These are phyloP conservation scores for Wickerhamomyces mucosus DNA, from an alignment of 805 yeast species.

Conservation along the genomic window DNA sequence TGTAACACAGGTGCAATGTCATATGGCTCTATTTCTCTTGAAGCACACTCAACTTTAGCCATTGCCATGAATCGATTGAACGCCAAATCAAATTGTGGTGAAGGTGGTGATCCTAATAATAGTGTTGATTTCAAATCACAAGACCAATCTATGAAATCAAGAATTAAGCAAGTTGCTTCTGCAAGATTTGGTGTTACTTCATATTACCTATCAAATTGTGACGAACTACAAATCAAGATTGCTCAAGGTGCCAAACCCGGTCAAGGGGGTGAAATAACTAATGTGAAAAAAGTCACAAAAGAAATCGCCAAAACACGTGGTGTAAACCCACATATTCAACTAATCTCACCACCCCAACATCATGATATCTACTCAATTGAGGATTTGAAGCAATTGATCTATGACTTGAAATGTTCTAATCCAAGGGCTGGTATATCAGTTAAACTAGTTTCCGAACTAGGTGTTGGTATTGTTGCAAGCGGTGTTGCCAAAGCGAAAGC, in stretches of 20 bases:
- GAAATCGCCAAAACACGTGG: conserved; percentile 92
- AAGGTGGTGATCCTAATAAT: conserved; percentile 98
- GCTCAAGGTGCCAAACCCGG: conserved; percentile 99
- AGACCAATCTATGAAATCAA: conserved; percentile 98
- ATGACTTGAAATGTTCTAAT: conserved; percentile 92
- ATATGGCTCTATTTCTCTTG: conserved; percentile 97
- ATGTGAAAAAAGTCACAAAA: conserved; percentile 57
- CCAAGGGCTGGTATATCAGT: conserved; percentile 97
- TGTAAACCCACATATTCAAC: conserved; percentile 93
- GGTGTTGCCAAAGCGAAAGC: conserved; percentile 99
- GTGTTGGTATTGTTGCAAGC: conserved; percentile 97
- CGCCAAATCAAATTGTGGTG: conserved; percentile 97
- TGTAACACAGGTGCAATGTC: conserved; percentile 99
- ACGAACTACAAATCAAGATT: conserved; percentile 95
- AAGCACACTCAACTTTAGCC: conserved; percentile 94
- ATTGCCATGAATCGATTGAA: conserved; percentile 98
- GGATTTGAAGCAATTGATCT: conserved; percentile 92
- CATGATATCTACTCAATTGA: conserved; percentile 98
- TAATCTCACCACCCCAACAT: conserved; percentile 97
- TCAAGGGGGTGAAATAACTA: conserved; percentile 86
- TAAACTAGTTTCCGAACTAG: conserved; percentile 94
- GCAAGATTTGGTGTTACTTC: conserved; percentile 98
- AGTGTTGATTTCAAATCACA: conserved; percentile 69
- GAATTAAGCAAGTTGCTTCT: conserved; percentile 95
- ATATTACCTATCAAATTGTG: conserved; percentile 88